A percentile compares a stretch with the other conserved stretches of the same genome.
Evolutionary conservation across 2,329 filamentous ascomycete genomes (phyloP).

Genomic region (Truncatella angustata): DNA sequence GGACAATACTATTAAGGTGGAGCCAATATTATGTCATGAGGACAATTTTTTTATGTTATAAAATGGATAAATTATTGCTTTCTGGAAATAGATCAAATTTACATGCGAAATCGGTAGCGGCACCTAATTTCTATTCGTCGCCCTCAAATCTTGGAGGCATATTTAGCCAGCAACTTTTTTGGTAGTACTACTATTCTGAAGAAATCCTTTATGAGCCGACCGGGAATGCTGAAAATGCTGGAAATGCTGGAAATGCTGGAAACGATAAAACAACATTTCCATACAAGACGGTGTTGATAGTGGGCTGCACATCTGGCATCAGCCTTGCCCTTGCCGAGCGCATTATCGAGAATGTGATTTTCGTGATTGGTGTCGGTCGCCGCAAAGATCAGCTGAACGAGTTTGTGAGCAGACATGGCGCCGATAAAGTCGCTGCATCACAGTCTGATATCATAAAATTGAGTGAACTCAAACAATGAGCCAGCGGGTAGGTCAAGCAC

Average conservation of each 20-base stretch:
- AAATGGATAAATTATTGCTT: too few species aligned
- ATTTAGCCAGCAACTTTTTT: too few species aligned
- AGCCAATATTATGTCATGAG: background rate
- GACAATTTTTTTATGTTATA: conserved; percentile 25
- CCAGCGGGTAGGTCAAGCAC: conserved; percentile 27
- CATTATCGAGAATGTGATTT: conserved; percentile 42
- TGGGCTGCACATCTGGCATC: conserved; percentile 28
- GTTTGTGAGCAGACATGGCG: conserved; percentile 46
- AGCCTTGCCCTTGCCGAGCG: conserved; percentile 28
- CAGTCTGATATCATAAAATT: conserved; percentile 44
- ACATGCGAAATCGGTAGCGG: too few species aligned
- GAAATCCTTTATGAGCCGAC: too few species aligned
- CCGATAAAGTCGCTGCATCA: conserved; percentile 35
- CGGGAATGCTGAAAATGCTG: too few species aligned
- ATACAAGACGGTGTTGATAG: conserved; percentile 27
- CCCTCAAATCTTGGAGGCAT: too few species aligned
- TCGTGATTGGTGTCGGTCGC: conserved; percentile 56
- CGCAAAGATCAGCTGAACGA: conserved; percentile 49
- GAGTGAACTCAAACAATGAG: conserved; percentile 38
- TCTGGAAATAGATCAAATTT: too few species aligned
- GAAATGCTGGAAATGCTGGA: too few species aligned
- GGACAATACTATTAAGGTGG: background rate
- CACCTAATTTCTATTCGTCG: too few species aligned
- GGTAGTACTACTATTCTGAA: too few species aligned
- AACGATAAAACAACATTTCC: conserved; percentile 23